Percentiles rank a stretch among this genome's conserved stretches.
These are phyloP conservation scores for Eucalyptus melliodora DNA, from an alignment of 345 rosid species.

Conservation along the genomic window DNA sequence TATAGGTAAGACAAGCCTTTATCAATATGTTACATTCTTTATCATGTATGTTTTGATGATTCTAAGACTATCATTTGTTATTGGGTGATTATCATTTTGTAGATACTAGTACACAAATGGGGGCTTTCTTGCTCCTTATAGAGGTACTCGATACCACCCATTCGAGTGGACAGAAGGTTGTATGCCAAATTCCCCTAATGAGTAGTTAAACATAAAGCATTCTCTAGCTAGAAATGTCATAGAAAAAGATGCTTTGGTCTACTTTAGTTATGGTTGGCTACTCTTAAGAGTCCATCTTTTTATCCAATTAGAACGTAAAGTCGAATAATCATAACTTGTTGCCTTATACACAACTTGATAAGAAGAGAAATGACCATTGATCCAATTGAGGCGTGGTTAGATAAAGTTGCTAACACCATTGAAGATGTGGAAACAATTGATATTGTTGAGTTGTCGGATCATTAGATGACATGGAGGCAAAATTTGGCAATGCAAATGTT, in stretches of 20 bases:
- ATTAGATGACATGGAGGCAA: background rate
- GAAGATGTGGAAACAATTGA: background rate
- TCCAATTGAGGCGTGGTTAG: background rate
- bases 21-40: background rate
- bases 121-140: background rate
- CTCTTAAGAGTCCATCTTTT: background rate
- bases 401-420: background rate
- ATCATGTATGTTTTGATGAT: background rate
- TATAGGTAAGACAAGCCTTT: background rate
- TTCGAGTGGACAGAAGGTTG: background rate
- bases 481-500: background rate
- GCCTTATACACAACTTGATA: background rate
- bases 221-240: background rate
- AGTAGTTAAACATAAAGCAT: no score
- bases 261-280: background rate
- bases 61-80: no score
- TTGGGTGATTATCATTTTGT: background rate
- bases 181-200: background rate
- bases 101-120: background rate
- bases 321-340: no score
- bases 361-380: background rate
- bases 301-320: background rate
- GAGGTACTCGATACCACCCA: accelerated
- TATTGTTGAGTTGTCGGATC: background rate
- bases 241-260: no score